Percentiles rank a stretch among this genome's conserved stretches.
Evolutionary conservation across 1,284 basidiomycete genomes (phyloP).

Genomic region (Agroathelia rolfsii): DNA sequence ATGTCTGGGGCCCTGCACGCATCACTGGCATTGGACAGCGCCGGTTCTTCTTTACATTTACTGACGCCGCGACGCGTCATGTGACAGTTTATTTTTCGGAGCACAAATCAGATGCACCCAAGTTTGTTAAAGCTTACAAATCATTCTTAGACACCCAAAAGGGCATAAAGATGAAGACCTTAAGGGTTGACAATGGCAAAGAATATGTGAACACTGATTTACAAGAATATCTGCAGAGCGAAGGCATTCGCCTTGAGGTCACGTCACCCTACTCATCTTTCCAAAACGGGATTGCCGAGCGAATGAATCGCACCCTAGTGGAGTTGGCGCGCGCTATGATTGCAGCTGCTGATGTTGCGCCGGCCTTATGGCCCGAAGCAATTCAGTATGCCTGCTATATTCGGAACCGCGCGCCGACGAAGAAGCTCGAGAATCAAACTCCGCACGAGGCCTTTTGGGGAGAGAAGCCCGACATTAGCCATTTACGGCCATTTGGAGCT

Average conservation of each 20-base stretch:
- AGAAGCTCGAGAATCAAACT: too few species aligned
- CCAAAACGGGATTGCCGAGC: slow-evolving; percentile 19
- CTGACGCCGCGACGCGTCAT: slow-evolving; percentile 15
- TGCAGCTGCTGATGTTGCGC: slow-evolving; percentile 10
- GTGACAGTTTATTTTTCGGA: slow-evolving; percentile 14
- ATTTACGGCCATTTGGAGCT: slow-evolving; percentile 17
- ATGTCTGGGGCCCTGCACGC: slow-evolving; percentile 16
- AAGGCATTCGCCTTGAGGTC: slow-evolving; percentile 12
- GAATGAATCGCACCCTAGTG: slow-evolving; percentile 14
- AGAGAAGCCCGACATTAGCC: slow-evolving; percentile 15
- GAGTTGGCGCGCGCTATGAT: slow-evolving; percentile 16
- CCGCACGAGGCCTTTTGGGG: slow-evolving; percentile 13
- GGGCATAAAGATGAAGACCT: slow-evolving; percentile 6
- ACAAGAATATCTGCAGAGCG: slow-evolving; percentile 2
- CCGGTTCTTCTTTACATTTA: slow-evolving; percentile 17
- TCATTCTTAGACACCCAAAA: slow-evolving; percentile 15
- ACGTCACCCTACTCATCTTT: slow-evolving; percentile 14
- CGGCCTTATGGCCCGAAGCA: slow-evolving; percentile 16
- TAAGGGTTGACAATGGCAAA: slow-evolving; percentile 13
- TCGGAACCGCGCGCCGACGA: slow-evolving; percentile 14
- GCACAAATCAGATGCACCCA: slow-evolving; percentile 15
- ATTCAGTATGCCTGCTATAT: slow-evolving; percentile 13
- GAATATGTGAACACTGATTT: slow-evolving; percentile 14
- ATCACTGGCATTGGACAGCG: slow-evolving; percentile 12
- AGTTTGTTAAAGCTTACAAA: slow-evolving; percentile 14